These are phyloP conservation scores for Candida orba DNA, from an alignment of 805 yeast genomes.

Conservation along the genomic window DNA sequence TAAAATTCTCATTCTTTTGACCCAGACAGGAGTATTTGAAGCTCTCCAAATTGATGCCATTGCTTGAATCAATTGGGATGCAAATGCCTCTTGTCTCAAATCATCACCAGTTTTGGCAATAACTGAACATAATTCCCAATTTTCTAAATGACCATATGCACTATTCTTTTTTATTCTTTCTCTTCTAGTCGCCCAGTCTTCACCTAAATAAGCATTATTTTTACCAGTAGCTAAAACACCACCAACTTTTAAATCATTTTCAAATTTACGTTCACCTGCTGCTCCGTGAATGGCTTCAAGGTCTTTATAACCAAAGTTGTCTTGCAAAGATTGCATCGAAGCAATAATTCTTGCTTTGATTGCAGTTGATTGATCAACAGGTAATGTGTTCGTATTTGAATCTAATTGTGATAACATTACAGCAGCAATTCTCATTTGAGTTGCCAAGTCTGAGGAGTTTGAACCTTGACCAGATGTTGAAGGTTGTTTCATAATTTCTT, in stretches of 20 bases:
- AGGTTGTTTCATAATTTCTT: slow-evolving; percentile 7
- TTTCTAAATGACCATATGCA: slow-evolving; percentile 74
- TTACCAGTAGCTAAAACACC: slow-evolving; percentile 40
- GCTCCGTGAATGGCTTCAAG: slow-evolving; percentile 50
- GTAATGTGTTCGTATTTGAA: slow-evolving; percentile 41
- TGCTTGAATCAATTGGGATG: slow-evolving; percentile 86
- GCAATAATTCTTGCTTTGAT: slow-evolving; percentile 65
- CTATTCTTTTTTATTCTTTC: slow-evolving; percentile 74
- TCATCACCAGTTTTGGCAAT: slow-evolving; percentile 97
- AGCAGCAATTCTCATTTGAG: slow-evolving; percentile 94
- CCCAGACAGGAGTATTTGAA: slow-evolving; percentile 74
- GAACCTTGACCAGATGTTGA: slow-evolving; percentile 4
- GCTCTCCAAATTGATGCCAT: slow-evolving; percentile 80
- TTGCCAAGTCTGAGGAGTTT: slow-evolving; percentile 44
- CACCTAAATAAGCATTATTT: slow-evolving; percentile 61
- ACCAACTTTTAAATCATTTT: slow-evolving; percentile 84
- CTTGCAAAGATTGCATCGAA: slow-evolving; percentile 72
- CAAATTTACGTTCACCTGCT: slow-evolving; percentile 87
- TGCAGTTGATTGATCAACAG: slow-evolving; percentile 54
- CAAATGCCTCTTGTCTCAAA: slow-evolving; percentile 94
- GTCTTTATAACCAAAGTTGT: slow-evolving; percentile 49
- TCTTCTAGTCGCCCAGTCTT: slow-evolving; percentile 85
- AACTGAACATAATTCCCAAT: slow-evolving; percentile 94
- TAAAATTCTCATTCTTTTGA: slow-evolving; percentile 84
- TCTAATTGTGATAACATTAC: slow-evolving; percentile 91